Evolutionary conservation across 148 eudicot species (phyloP).

Genomic region (Fagopyrum homotropicum): DNA sequence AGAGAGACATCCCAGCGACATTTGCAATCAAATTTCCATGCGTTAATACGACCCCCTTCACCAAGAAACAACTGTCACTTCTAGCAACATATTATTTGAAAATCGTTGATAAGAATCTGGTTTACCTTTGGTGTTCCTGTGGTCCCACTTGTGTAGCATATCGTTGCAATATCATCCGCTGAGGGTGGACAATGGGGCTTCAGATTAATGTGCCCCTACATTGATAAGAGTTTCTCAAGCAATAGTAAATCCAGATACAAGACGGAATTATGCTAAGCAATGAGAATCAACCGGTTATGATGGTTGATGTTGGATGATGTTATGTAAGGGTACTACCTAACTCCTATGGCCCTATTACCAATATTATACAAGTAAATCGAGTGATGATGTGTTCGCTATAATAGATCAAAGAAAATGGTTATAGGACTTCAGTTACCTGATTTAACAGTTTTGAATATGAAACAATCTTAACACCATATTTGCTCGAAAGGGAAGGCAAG

Average conservation of each 20-base stretch:
- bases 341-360: not conserved
- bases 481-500: conserved; percentile 78
- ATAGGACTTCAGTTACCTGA: conserved; percentile 43
- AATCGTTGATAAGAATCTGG: not conserved
- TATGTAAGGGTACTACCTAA: not conserved
- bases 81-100: not conserved
- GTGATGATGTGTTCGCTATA: not conserved
- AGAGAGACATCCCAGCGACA: conserved; percentile 53
- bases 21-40: conserved; percentile 79
- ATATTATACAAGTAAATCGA: not conserved
- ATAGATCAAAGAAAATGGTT: not conserved
- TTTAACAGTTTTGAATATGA: conserved; percentile 60
- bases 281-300: not conserved
- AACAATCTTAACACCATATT: conserved; percentile 59
- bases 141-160: conserved; percentile 96
- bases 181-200: conserved; percentile 71
- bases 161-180: conserved; percentile 76
- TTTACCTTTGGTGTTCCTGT: conserved; percentile 94
- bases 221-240: not conserved
- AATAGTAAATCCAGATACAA: conserved; percentile 16
- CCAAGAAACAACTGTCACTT: conserved; percentile 7
- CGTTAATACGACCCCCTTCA: conserved; percentile 77
- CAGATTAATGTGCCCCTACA: conserved; percentile 51
- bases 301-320: not conserved
- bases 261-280: not conserved